Evolutionary conservation across 2,329 filamentous ascomycete genomes (phyloP).

Genomic region (Phaeosphaeria sp.): DNA sequence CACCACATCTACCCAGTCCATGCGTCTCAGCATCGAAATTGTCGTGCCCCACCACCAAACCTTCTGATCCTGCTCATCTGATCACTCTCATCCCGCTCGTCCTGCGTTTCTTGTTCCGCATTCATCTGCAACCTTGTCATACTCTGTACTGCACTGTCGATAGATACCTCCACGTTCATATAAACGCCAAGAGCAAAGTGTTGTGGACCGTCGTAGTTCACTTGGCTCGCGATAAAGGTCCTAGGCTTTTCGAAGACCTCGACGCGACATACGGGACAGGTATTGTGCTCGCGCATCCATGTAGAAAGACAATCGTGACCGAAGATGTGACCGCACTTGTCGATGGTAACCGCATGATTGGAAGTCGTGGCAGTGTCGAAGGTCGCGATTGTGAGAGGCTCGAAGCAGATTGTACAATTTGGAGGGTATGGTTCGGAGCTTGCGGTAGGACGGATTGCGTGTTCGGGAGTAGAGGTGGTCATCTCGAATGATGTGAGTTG

Average conservation of each 20-base stretch:
- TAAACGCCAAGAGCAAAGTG: background rate
- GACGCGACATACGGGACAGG: conserved; percentile 9
- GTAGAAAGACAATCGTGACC: conserved; percentile 1
- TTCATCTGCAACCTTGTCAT: background rate
- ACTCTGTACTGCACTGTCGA: background rate
- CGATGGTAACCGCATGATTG: conserved; percentile 4
- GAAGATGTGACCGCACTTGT: conserved; percentile 8
- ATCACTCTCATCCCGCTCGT: background rate
- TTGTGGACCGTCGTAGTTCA: background rate
- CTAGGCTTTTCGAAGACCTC: conserved; percentile 1
- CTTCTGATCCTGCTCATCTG: background rate
- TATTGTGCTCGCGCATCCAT: conserved; percentile 10
- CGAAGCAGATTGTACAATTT: conserved; percentile 2
- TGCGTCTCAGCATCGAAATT: background rate
- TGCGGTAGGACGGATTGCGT: background rate
- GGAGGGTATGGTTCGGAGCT: background rate
- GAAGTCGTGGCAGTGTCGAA: too few species aligned
- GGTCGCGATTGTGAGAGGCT: background rate
- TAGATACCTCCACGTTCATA: background rate
- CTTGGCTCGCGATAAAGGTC: background rate
- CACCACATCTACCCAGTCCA: background rate
- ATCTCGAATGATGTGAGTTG: background rate
- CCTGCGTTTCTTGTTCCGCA: background rate
- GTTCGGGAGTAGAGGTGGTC: background rate
- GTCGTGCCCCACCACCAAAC: background rate